Evolutionary conservation across 2,329 filamentous ascomycete species (phyloP), one percentile per base, ranked within the genome.

Genomic region (Xylaria digitata): DNA sequence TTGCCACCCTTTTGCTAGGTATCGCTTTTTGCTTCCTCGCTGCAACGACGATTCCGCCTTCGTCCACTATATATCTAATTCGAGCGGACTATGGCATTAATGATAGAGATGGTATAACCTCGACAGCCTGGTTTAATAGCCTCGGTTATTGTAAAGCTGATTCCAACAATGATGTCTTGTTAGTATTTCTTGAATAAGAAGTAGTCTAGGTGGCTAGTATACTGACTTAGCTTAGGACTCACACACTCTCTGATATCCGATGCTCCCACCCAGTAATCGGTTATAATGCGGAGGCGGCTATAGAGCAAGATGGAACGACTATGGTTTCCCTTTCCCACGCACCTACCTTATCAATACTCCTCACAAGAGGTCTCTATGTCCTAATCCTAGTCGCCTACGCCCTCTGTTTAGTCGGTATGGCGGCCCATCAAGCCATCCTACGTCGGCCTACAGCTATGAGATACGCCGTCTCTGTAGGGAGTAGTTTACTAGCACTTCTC

Each of bases 51-150:
- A 9, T 64, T 8, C 61, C 67, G 8, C 58, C 67, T 13, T 68
- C 65, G 6, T 40, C 67, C 7, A 8, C 26, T 6, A 23, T 61
- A 19, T 70, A 70, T 48, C 30, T 70, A 11, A 21, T 63, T 13
- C 64, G 65, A 19, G 60, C 59, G 32, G 67, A 70, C 17, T 65
- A 63, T 21, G 23, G 19, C 60, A 55, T 4, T 23, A 30, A 54
- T 19, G 19, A 37, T 34, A 30, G 21, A n/a, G 37, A 56, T 37
- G 48, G 49, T 8, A 34, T 48, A 8, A 21, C 50, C 34, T 56
- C 55, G 17, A 70, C 65, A 6, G 56, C 58, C 15, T 71, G 69
- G 69, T 65, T 71, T 19, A 21, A 63, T 40, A 56, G 34, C 21
- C 13, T 55, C 3, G 69, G 69, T 4, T 70, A 70, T 42, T 71